Evolutionary conservation across 2,329 filamentous ascomycete species (phyloP).

Genomic region (Rosellinia necatrix): DNA sequence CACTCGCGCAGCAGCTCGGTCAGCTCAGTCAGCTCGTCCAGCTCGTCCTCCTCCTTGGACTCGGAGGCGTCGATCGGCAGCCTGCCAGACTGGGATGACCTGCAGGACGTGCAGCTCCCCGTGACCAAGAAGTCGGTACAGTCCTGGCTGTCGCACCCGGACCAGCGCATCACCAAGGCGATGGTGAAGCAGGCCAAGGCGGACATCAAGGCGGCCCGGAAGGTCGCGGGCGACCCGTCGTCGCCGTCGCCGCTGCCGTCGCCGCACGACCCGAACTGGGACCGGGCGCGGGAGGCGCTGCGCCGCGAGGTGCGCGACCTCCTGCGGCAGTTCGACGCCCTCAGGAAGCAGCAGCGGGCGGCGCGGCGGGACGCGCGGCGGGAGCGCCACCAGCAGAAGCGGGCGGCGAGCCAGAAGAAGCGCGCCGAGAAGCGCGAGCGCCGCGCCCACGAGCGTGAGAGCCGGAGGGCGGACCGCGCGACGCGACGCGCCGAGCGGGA

Average conservation of each 20-base stretch:
- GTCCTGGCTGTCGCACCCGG: slow-evolving; percentile 55
- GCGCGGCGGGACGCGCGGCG: slow-evolving; percentile 41
- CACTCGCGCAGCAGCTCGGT: slow-evolving; percentile 23
- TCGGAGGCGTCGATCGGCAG: slow-evolving; percentile 55
- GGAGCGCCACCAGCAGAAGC: slow-evolving; percentile 41
- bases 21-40: slow-evolving; percentile 28
- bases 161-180: slow-evolving; percentile 53
- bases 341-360: slow-evolving; percentile 47
- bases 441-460: slow-evolving; percentile 2
- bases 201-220: slow-evolving; percentile 50
- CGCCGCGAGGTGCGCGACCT: slow-evolving; percentile 45
- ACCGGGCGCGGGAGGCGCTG: slow-evolving; percentile 12
- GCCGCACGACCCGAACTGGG: slow-evolving; percentile 16
- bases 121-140: slow-evolving; percentile 50
- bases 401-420: slow-evolving; percentile 35
- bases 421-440: slow-evolving; percentile 18
- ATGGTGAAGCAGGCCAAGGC: slow-evolving; percentile 48
- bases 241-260: too few species aligned
- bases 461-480: slow-evolving; percentile 4
- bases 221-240: too few species aligned
- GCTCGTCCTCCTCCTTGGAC: slow-evolving; percentile 42
- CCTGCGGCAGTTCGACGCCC: slow-evolving; percentile 49
- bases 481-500: slow-evolving; percentile 17
- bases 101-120: slow-evolving; percentile 54
- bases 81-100: slow-evolving; percentile 57